Evolutionary conservation across 2,329 filamentous ascomycete species (phyloP), one percentile per base, ranked within the genome.

Genomic region (Aspergillus pseudoviridinutans): DNA sequence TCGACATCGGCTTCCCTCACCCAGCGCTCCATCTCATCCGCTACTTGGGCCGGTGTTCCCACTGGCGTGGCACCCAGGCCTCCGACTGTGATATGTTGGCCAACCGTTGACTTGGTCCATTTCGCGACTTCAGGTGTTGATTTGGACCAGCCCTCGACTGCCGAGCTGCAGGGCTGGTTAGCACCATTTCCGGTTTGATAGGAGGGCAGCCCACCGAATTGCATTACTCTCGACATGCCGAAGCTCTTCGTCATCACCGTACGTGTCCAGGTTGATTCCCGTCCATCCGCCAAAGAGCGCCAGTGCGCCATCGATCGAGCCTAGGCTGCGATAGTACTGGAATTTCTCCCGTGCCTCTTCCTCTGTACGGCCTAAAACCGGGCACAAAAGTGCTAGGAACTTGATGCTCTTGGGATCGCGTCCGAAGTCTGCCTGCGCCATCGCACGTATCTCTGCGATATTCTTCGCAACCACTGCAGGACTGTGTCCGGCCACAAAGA

Each of bases 271-370:
- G 66, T 89, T 84, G 50, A 87, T 86, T 0, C 86, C 88, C 0
- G 88, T 90, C 87, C 88, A 91, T 1, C 88, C 88, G 22, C 87
- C 87, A 64, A 91, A 91, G 20, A 91, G 71, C 1, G 87, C 85
- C 56, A 90, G 68, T 0, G 87, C 88, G 2, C 88, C 88, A 62
- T 87, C 88, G 46, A 82, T 78, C 1, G 82, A 82, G 0, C 85
- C 88, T 65, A 89, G 84, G 55, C 80, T 79, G 9, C 81, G 77
- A 58, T 84, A 85, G 4, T 89, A 84, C 0, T 78, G 73, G 53
- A 87, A 83, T 71, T 90, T 90, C 6, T 79, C 82, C 57, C 80
- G 73, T 0, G 88, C 88, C 67, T 89, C 87, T 56, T 86, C 84
- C 61, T 88, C 82, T 0, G 87, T 90, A 35, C 71, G 76, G 0